Percentiles rank a stretch among this genome's conserved stretches.
These are phyloP conservation scores for Lachancea fermentati DNA, from an alignment of 805 yeast species.

Conservation along the genomic window DNA sequence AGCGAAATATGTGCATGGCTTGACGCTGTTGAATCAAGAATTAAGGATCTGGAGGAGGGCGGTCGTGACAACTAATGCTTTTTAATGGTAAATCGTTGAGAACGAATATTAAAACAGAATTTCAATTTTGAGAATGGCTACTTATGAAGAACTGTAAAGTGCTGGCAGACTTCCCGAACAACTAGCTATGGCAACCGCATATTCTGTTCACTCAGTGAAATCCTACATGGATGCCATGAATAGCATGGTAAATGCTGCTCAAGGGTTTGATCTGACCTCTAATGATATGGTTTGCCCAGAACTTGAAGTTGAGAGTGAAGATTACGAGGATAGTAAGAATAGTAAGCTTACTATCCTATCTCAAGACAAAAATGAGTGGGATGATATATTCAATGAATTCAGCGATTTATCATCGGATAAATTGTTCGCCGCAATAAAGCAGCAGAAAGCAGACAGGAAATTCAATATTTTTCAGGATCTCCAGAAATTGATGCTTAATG, in stretches of 20 bases:
- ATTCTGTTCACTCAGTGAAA: conserved; percentile 58
- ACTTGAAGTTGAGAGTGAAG: conserved; percentile 29
- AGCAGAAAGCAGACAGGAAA: conserved; percentile 11
- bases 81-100: no score
- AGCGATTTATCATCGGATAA: conserved; percentile 26
- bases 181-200: conserved; percentile 45
- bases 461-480: conserved; percentile 17
- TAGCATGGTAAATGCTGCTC: conserved; percentile 51
- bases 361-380: conserved; percentile 36
- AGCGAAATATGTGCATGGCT: conserved; percentile 1
- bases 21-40: conserved; percentile 3
- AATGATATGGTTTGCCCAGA: conserved; percentile 32
- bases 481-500: conserved; percentile 12
- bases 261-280: conserved; percentile 24
- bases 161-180: no score
- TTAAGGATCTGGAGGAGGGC: no score
- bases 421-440: conserved; percentile 17
- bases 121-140: no score
- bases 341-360: conserved; percentile 32
- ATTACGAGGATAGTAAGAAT: conserved; percentile 25
- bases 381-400: conserved; percentile 33
- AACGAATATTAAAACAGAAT: no score
- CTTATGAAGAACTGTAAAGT: no score
- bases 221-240: conserved; percentile 78
- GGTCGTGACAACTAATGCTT: no score